Base-by-base conservation (phyloP, 805 yeast genomes). In the Wickerhamomyces strasburgensis region DNA sequence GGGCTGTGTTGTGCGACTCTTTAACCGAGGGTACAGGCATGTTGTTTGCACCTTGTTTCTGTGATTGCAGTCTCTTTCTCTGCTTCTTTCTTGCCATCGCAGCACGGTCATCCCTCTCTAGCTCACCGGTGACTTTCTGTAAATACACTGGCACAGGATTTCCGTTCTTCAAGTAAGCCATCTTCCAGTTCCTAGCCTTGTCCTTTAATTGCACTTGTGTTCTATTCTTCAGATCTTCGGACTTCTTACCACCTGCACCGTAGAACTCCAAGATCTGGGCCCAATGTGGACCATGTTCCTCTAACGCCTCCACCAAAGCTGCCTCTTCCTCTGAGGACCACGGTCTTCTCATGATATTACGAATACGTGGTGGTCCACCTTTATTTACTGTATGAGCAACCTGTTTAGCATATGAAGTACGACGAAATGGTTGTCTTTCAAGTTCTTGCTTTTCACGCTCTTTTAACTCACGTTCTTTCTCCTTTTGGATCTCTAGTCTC, bases 151-250 rank as follows among this genome's bases (percentile, higher is more conserved):
- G 98, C 3, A 90, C 75, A 8, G 84, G 82, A 26, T 78, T 60
- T 1, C 84, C 84, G 35, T 79, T 73, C 52, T 87, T 84, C 40
- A 88, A 64, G 56, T 82, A 87, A 47, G 80, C 80, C 75, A 89
- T 74, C 57, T 93, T 93, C 87, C 96, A 84, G 56, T 93, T 93
- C 47, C 98, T 73, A 0, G 98, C 98, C 57, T 93, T 93, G 57
- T 93, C 98, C 59, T 93, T 93, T 40, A 93, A 69, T 57, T 93
- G 98, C 14, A 90, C 86, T 52, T 88, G 95, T 4, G 84, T 81
- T 56, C 98, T 70, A 56, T 87, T 84, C 60, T 87, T 90, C 48
- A 93, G 68, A 1, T 80, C 75, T 57, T 93, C 98, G 28, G 80
- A 78, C 18, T 83, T 70, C 31, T 80, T 72, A 4, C 98, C 98